These are phyloP conservation scores for Mortierella sp. DNA, from an alignment of 371 early-diverging fungal species.

Conservation along the genomic window DNA sequence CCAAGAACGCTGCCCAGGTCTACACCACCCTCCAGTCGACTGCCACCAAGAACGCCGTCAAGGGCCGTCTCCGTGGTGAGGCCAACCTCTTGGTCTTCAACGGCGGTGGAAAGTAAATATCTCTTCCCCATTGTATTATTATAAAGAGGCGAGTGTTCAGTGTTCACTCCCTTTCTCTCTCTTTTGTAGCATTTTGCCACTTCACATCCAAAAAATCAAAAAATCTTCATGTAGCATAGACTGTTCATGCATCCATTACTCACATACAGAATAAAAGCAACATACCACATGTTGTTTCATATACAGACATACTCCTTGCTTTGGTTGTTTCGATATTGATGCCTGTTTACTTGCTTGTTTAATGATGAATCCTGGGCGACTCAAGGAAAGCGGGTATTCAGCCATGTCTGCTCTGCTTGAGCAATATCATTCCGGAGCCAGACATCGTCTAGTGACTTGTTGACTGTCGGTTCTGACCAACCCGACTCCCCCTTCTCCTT, in stretches of 20 bases:
- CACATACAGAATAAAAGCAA: not conserved
- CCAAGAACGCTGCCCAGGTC: constrained; percentile 29
- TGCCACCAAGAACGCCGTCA: constrained; percentile 42
- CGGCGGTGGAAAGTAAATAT: constrained; percentile 45
- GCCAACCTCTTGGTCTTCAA: constrained; percentile 56
- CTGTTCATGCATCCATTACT: not conserved
- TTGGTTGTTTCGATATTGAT: not conserved
- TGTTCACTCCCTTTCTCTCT: not conserved
- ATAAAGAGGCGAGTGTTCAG: constrained; percentile 1
- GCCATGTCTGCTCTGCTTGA: constrained; percentile 3
- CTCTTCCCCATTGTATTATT: not conserved
- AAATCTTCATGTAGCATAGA: constrained; percentile 9
- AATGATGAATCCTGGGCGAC: not conserved
- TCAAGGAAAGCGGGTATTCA: not conserved
- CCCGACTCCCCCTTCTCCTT: too few relatives aligned
- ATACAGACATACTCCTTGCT: not conserved
- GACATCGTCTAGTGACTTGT: not conserved
- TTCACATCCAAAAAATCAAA: not conserved
- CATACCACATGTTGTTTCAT: not conserved
- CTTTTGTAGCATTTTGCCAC: constrained; percentile 2
- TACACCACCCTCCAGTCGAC: constrained; percentile 30
- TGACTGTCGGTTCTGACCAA: not conserved
- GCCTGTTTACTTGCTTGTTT: not conserved
- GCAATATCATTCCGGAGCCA: constrained; percentile 5
- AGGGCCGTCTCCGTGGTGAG: constrained; percentile 28